These are phyloP conservation scores for Telfairia occidentalis DNA, from an alignment of 331 rosid species.

Conservation along the genomic window DNA sequence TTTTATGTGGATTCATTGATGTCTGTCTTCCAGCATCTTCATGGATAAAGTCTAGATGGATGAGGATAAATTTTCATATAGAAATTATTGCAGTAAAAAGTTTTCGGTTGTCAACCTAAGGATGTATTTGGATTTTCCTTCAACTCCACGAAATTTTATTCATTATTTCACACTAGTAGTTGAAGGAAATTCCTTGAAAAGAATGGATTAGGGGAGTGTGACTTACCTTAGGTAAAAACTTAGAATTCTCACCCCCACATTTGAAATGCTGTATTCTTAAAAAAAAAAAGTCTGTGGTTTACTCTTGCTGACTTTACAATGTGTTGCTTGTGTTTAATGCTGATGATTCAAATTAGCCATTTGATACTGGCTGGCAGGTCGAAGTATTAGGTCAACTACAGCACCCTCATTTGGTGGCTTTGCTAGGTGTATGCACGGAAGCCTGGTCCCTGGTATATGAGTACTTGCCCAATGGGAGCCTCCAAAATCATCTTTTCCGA, in stretches of 20 bases:
- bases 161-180: background rate
- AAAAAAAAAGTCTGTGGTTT: background rate
- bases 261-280: background rate
- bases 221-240: background rate
- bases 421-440: slow-evolving; percentile 81
- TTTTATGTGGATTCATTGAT: background rate
- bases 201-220: background rate
- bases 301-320: background rate
- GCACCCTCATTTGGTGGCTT: slow-evolving; percentile 72
- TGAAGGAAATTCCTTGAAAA: background rate
- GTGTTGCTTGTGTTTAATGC: background rate
- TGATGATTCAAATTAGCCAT: background rate
- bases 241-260: background rate
- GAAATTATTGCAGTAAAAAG: background rate
- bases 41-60: background rate
- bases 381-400: slow-evolving; percentile 65
- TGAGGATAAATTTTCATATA: background rate
- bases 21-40: background rate
- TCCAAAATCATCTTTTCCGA: slow-evolving; percentile 52
- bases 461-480: slow-evolving; percentile 69
- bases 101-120: background rate
- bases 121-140: background rate
- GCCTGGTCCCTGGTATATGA: slow-evolving; percentile 77
- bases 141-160: no score
- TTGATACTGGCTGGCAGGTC: slow-evolving; percentile 43